Conservation (phyloP, 108 stramenopile species). For the Fistulifera pelliculosa region DNA sequence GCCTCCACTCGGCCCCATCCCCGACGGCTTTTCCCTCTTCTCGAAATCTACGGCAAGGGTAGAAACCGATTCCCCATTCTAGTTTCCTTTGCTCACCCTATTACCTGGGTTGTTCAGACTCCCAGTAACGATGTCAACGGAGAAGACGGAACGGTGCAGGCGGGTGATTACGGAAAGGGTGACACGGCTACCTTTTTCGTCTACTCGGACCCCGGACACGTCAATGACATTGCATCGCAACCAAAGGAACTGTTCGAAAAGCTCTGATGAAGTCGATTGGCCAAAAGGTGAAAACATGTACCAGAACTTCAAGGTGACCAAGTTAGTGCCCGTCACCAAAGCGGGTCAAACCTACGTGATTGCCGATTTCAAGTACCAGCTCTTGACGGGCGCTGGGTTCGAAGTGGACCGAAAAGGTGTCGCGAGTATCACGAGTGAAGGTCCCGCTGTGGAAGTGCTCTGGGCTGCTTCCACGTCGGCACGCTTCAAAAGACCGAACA, state of each 20-base stretch:
- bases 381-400: conserved; percentile 94
- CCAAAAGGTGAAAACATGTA: conserved; percentile 87
- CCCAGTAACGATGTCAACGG: conserved; percentile 90
- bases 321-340: conserved; percentile 50
- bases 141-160: conserved; percentile 91
- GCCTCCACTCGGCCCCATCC: conserved; percentile 45
- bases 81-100: conserved; percentile 78
- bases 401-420: conserved; percentile 88
- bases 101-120: conserved; percentile 83
- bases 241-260: conserved; percentile 61
- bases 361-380: conserved; percentile 91
- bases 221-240: conserved; percentile 48
- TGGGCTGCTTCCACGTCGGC: conserved; percentile 70
- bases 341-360: conserved; percentile 56
- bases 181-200: conserved; percentile 92
- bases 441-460: conserved; percentile 67
- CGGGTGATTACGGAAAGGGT: conserved; percentile 94
- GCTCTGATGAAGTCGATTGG: conserved; percentile 60
- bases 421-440: conserved; percentile 76
- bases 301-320: conserved; percentile 90
- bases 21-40: conserved; percentile 75
- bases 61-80: conserved; percentile 81
- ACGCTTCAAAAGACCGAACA: conserved; percentile 73
- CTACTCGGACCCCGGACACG: conserved; percentile 48
- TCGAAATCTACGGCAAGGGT: conserved; percentile 80